These are phyloP conservation scores for Hericium alpestre DNA, from an alignment of 768 basidiomycete genomes.

Conservation along the genomic window DNA sequence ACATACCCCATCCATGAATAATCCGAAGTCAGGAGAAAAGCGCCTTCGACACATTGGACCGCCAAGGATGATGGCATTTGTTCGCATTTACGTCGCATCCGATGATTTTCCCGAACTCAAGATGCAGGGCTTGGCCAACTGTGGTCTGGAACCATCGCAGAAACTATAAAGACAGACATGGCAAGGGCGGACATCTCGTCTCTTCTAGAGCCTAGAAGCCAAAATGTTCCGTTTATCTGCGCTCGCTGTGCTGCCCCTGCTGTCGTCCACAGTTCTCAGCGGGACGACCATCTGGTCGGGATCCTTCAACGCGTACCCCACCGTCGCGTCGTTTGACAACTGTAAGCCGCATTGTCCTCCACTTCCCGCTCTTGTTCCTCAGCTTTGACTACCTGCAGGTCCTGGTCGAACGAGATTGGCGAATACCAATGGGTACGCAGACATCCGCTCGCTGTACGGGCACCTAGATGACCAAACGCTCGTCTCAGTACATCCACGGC, in stretches of 20 bases:
- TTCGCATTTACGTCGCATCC: conserved; percentile 7
- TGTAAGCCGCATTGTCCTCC: conserved; percentile 25
- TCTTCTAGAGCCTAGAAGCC: no score
- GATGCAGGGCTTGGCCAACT: not conserved
- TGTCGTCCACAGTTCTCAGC: conserved; percentile 26
- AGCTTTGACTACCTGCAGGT: conserved; percentile 24
- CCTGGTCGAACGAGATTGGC: conserved; percentile 44
- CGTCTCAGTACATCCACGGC: conserved; percentile 40
- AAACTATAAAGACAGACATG: no score
- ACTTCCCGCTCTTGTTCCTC: not conserved
- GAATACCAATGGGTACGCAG: conserved; percentile 44
- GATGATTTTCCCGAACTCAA: conserved; percentile 3
- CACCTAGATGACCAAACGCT: not conserved
- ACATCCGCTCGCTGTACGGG: not conserved
- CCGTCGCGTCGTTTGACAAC: conserved; percentile 38
- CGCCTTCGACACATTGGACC: no score
- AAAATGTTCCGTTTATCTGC: conserved; percentile 20
- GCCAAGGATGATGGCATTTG: not conserved
- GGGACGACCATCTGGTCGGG: conserved; percentile 48
- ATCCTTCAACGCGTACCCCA: conserved; percentile 38
- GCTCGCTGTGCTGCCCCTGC: conserved; percentile 14
- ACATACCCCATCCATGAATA: not conserved
- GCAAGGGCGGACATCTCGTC: no score
- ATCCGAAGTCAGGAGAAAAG: not conserved
- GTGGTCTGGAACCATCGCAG: no score